Base-by-base conservation (phyloP, 768 basidiomycete species). In the Boletellus emodensis region DNA sequence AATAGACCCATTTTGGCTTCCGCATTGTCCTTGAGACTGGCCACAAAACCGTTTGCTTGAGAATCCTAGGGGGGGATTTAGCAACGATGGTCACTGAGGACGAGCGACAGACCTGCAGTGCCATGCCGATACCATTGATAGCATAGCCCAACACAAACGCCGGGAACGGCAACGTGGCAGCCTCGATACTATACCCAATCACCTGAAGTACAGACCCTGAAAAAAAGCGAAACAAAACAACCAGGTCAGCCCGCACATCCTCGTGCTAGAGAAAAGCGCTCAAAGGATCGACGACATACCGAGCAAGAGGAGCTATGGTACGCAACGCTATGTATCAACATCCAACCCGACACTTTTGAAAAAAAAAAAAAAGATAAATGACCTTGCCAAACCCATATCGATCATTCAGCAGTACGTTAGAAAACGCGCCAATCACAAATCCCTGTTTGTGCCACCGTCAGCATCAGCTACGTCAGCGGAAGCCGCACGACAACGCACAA, bases 21-120 rank as follows among this genome's bases (percentile, higher is more conserved):
- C 11, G 69, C 62, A 39, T 73, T 66, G 14, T 66, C 66, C 5
- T 70, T 71, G 15, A 80, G 56, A 20, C 72, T 66, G 0, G 74
- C 72, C 2, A 74, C 68, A 28, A 75, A 73, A 3, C 74, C 72
- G 48, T 78, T 81, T 13, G 72, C 71, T 56, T 77, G 77, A 15
- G 78, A 74, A 44, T 79, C 74, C 71, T 77, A 13, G 26, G 46
- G 47, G 28, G 24, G 26, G 6, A 28, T 34, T 15, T 15, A 28
- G 30, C 44, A 17, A 22, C 14, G n/a, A 13, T 9, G 14, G 40
- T 33, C 8, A 28, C 11, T 3, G n/a, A 9, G 22, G 1, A 13
- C 37, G 22, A 11, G 15, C 8, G 46, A 44, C 61, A 38, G 50
- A 81, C 84, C 69, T 75, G 72, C 18, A 76, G 41, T 18, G 78